A percentile compares a stretch with the other conserved stretches of the same genome.
These are phyloP conservation scores for Ogataea zsoltii DNA, from an alignment of 805 yeast species.

Conservation along the genomic window DNA sequence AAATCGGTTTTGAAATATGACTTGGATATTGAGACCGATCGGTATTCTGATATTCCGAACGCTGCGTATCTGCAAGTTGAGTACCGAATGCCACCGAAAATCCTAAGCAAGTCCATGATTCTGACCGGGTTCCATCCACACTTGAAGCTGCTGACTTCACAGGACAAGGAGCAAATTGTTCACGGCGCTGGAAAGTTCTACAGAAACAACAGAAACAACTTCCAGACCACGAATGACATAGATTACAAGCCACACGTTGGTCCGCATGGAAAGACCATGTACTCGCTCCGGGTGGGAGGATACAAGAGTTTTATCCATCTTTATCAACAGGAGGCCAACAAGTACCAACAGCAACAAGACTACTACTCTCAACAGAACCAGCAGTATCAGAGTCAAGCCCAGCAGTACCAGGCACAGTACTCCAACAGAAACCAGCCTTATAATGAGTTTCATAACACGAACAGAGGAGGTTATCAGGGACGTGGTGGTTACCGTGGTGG, in stretches of 20 bases:
- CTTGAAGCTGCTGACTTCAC: slow-evolving; percentile 57
- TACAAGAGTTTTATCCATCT: slow-evolving; percentile 44
- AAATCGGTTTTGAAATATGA: slow-evolving; percentile 44
- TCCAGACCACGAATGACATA: slow-evolving; percentile 25
- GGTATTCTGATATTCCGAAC: slow-evolving; percentile 45
- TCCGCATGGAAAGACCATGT: slow-evolving; percentile 47
- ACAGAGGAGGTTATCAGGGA: neutral
- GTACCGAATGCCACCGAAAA: slow-evolving; percentile 62
- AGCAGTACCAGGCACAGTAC: slow-evolving; percentile 7
- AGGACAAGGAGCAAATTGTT: slow-evolving; percentile 64
- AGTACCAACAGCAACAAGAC: slow-evolving; percentile 24
- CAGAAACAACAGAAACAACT: slow-evolving; percentile 29
- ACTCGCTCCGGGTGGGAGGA: slow-evolving; percentile 52
- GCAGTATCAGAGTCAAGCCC: slow-evolving; percentile 10
- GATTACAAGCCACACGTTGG: slow-evolving; percentile 48
- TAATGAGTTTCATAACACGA: slow-evolving; percentile 16
- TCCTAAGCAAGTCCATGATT: slow-evolving; percentile 76
- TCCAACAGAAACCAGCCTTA: slow-evolving; percentile 19
- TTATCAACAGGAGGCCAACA: slow-evolving; percentile 30
- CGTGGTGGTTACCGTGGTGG: slow-evolving; percentile 22
- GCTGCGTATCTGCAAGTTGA: slow-evolving; percentile 41
- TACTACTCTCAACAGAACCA: slow-evolving; percentile 16
- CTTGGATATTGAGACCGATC: slow-evolving; percentile 32
- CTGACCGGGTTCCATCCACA: slow-evolving; percentile 76
- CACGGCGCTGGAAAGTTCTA: slow-evolving; percentile 44